Conservation (phyloP, 148 eudicot species). For the Polygonum maritimum region DNA sequence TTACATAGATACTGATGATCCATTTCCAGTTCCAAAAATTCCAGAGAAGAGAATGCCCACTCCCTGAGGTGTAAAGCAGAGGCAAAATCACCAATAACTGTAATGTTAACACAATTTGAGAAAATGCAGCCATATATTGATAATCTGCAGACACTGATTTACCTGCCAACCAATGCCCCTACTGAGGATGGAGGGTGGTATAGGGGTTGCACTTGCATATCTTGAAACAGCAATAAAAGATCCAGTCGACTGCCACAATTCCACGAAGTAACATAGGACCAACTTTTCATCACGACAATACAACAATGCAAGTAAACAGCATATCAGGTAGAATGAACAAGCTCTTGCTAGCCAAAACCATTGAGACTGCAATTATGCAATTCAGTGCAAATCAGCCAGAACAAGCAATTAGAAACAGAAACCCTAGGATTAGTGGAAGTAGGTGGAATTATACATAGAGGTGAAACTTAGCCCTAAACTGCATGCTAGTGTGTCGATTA, state of each 20-base stretch:
- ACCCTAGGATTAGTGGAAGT: too few relatives aligned
- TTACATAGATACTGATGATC: constrained; percentile 88
- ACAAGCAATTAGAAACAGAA: too few relatives aligned
- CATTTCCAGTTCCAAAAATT: constrained; percentile 81
- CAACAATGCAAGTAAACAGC: too few relatives aligned
- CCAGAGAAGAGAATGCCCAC: constrained; percentile 83
- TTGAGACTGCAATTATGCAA: too few relatives aligned
- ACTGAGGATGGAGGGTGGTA: constrained; percentile 84
- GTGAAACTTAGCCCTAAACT: too few relatives aligned
- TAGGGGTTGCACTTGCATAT: constrained; percentile 85
- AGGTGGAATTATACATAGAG: too few relatives aligned
- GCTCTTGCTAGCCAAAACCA: too few relatives aligned
- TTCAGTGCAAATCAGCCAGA: too few relatives aligned
- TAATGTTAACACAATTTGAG: neutral
- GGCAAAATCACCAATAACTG: constrained; percentile 5
- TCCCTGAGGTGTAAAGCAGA: constrained; percentile 36
- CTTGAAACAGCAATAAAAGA: constrained; percentile 77
- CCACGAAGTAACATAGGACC: too few relatives aligned
- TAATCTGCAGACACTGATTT: constrained; percentile 3
- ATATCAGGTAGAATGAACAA: too few relatives aligned
- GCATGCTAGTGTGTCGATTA: too few relatives aligned
- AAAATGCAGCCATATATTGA: neutral
- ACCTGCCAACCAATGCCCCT: constrained; percentile 99
- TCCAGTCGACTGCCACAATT: constrained; percentile 83
- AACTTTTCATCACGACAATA: too few relatives aligned